Evolutionary conservation across 2,329 filamentous ascomycete genomes (phyloP), one percentile per base, ranked within the genome.

Genomic region (Corinectria fuckeliana): DNA sequence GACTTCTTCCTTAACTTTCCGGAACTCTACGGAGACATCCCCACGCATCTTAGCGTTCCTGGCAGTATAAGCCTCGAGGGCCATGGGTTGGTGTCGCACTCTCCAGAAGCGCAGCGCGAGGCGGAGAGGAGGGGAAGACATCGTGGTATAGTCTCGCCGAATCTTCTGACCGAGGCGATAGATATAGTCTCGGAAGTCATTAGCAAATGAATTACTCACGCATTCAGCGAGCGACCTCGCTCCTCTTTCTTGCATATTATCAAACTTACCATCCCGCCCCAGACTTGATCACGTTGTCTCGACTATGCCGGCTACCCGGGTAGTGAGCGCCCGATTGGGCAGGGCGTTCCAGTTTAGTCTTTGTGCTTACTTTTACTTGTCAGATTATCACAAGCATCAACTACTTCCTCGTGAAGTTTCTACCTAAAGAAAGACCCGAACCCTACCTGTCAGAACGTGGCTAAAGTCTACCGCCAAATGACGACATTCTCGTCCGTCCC

Each of bases 1-100:
- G 71, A 74, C 14, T 66, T 73, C 39, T 73, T 73, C 21, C 23
- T 41, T 0, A 61, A 60, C 3, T 73, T 69, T 2, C 71, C 71
- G 1, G 71, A 73, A 28, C 58, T 73, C 11, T 61, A 38, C 3
- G 64, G 61, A 5, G 71, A 85, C 23, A 73, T 73, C 0, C 71
- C 70, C 1, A 30, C n/a, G 14, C 28, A 45, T 7, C 10, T 45
- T 0, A 4, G 42, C 3, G n/a, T 45, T 10, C 42, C 42, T n/a
- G n/a, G n/a, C 7, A 45, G 16, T 5, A n/a, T 45, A n/a, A 18
- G 42, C 9, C 28, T 28, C 25, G n/a, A 13, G 25, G 4, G 14
- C 2, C 20, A 23, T 16, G 42, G 23, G 23, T 16, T 45, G 5
- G 42, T 45, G 25, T 16, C 42, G 3, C 28, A 45, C 6, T 26